Evolutionary conservation across 192 early-diverging fungal species (phyloP), one percentile per base, ranked within the genome.

Genomic region (Backusella tarrabulga): DNA sequence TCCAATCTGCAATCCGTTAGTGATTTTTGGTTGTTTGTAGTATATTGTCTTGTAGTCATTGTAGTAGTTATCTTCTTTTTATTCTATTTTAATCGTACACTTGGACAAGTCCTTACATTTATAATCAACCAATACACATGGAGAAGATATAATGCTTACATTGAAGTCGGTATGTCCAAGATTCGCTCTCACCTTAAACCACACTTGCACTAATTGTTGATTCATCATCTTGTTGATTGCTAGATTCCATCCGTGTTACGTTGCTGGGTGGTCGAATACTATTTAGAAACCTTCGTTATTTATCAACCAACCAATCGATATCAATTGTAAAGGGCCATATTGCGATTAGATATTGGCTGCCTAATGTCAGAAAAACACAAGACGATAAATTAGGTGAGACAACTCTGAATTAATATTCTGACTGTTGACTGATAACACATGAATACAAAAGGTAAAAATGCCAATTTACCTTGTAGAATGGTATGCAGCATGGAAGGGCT

Each of bases 231-330:
- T 36, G 56, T 26, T n/a, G 3, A 72, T 67, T 38, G 11, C 1
- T 73, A 94, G 92, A 92, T 36, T 93, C 94, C 5, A 54, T 95
- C 19, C 84, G 89, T 34, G 82, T 95, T 40, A 87, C 92, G 1
- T 85, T 91, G 1, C 80, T 95, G 21, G 91, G 89, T 32, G 94
- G 93, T 19, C 88, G 90, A 71, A 85, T 95, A 40, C 85, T 94
- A 23, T 95, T 95, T 85, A 89, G 88, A 68, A 94, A 94, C 76
- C 81, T 95, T 42, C 85, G 90, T 35, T 93, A 93, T 77, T 76
- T 87, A 67, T 90, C 92, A 15, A 87, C 85, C 26, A 94, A 94
- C 81, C 87, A 93, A 74, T 89, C 92, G 1, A 84, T 94, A 68
- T 77, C 76, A 12, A 86, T 94, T 19, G 79, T 95, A 0, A 91